phyloP scores from a whole-genome alignment of 2,329 filamentous ascomycete species.

The Bipolaris oryzae region DNA sequence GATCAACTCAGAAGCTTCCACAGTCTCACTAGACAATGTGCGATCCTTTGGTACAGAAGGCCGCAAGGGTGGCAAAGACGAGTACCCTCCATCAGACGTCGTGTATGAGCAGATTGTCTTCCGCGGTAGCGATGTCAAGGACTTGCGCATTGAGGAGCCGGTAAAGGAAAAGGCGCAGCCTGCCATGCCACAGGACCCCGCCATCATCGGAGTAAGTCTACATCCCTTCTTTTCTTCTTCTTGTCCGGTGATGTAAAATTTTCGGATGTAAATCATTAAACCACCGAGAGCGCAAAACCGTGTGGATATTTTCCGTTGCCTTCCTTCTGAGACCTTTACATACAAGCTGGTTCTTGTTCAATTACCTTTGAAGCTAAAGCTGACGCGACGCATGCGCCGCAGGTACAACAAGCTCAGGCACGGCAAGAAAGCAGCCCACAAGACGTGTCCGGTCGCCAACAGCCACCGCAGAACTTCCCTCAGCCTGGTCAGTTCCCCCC shows the following conservation, averaged over 20 bases:
- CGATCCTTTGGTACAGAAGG: constrained; percentile 93
- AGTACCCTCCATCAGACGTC: constrained; percentile 82
- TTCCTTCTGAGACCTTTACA: constrained; percentile 85
- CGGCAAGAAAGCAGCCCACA: constrained; percentile 28
- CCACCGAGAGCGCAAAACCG: constrained; percentile 92
- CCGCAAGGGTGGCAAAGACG: constrained; percentile 78
- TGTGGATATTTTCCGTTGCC: constrained; percentile 99
- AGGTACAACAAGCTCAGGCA: constrained; percentile 41
- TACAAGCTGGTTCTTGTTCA: constrained; percentile 19
- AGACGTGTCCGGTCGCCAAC: constrained; percentile 38
- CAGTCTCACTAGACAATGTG: constrained; percentile 96
- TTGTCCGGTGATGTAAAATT: constrained; percentile 84
- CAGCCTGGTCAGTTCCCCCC: constrained; percentile 51
- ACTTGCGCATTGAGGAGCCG: constrained; percentile 88
- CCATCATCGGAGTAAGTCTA: constrained; percentile 91
- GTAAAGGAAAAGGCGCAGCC: constrained; percentile 73
- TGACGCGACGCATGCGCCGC: constrained; percentile 34
- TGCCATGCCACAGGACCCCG: constrained; percentile 88
- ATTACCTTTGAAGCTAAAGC: constrained; percentile 18
- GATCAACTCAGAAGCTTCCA: constrained; percentile 97
- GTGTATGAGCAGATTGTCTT: constrained; percentile 99
- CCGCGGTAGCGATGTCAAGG: constrained; percentile 96
- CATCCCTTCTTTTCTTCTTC: constrained; percentile 14
- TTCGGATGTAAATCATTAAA: constrained; percentile 90
- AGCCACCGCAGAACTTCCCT: constrained; percentile 49